Percentiles rank a stretch among this genome's conserved stretches.
These are phyloP conservation scores for Erodium texanum DNA, from an alignment of 441 rosid species.

Conservation along the genomic window DNA sequence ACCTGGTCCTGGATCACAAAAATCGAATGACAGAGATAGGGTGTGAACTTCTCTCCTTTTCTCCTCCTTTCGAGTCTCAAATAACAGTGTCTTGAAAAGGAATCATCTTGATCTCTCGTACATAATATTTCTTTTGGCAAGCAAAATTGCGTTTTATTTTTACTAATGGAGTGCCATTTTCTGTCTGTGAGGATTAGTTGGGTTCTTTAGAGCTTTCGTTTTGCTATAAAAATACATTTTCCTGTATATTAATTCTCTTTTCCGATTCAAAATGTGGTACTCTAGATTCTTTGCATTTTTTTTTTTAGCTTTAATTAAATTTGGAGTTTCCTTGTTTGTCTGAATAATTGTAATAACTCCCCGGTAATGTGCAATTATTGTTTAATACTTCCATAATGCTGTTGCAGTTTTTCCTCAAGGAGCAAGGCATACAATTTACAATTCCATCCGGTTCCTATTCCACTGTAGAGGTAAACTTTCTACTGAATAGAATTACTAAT, in stretches of 20 bases:
- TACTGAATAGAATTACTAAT: background rate
- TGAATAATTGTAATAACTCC: background rate
- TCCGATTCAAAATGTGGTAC: background rate
- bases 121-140: background rate
- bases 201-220: background rate
- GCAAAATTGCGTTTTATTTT: background rate
- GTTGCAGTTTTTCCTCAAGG: background rate
- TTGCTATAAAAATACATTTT: background rate
- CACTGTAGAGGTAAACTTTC: background rate
- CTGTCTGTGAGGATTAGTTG: slow-evolving; percentile 3
- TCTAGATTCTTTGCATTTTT: background rate
- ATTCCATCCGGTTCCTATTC: slow-evolving; percentile 2
- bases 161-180: background rate
- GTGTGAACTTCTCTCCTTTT: background rate
- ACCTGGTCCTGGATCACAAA: slow-evolving; percentile 15
- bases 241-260: background rate
- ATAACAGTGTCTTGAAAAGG: background rate
- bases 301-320: background rate
- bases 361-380: background rate
- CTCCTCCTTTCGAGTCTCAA: background rate
- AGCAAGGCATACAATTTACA: background rate
- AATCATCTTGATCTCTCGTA: background rate
- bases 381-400: background rate
- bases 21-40: background rate
- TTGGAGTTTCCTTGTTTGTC: background rate